phyloP scores from a whole-genome alignment of 768 basidiomycete species.

The Mycena crocata region DNA sequence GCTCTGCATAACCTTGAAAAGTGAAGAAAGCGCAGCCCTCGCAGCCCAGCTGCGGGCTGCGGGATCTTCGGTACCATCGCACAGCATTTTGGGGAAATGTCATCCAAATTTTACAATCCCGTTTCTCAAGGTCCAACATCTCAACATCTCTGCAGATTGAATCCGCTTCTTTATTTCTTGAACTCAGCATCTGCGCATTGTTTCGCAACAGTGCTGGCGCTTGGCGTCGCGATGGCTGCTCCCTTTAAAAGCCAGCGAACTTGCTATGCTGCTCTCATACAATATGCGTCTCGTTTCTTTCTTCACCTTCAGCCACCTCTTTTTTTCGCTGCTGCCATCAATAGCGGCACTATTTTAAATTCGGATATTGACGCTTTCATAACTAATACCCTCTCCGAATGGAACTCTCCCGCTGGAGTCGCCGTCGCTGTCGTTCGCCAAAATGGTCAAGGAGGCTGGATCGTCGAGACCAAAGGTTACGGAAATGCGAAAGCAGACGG shows the following conservation, averaged over 20 bases:
- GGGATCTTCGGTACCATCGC: too few species aligned
- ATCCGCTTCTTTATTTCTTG: neutral
- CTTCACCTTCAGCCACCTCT: slow-evolving; percentile 13
- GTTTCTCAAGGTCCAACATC: slow-evolving; percentile 12
- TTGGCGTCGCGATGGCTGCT: neutral
- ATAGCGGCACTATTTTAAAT: slow-evolving; percentile 23
- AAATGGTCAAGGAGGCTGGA: slow-evolving; percentile 32
- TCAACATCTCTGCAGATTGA: slow-evolving; percentile 15
- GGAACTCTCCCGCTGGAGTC: slow-evolving; percentile 37
- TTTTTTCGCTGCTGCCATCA: slow-evolving; percentile 15
- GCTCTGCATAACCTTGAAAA: too few species aligned
- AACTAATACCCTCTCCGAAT: slow-evolving; percentile 24
- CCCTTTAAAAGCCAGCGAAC: neutral
- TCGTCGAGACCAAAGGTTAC: slow-evolving; percentile 36
- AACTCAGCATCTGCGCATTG: neutral
- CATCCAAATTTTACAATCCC: slow-evolving; percentile 5
- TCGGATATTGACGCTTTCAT: slow-evolving; percentile 36
- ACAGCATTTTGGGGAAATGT: too few species aligned
- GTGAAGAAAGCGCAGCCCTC: too few species aligned
- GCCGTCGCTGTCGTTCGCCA: slow-evolving; percentile 33
- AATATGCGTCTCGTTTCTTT: slow-evolving; percentile 24
- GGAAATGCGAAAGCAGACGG: slow-evolving; percentile 36
- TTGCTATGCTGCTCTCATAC: neutral
- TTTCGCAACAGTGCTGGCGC: too few species aligned
- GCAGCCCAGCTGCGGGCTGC: neutral